phyloP scores from a whole-genome alignment of 2,329 filamentous ascomycete species.

The Fusarium lyarnte region DNA sequence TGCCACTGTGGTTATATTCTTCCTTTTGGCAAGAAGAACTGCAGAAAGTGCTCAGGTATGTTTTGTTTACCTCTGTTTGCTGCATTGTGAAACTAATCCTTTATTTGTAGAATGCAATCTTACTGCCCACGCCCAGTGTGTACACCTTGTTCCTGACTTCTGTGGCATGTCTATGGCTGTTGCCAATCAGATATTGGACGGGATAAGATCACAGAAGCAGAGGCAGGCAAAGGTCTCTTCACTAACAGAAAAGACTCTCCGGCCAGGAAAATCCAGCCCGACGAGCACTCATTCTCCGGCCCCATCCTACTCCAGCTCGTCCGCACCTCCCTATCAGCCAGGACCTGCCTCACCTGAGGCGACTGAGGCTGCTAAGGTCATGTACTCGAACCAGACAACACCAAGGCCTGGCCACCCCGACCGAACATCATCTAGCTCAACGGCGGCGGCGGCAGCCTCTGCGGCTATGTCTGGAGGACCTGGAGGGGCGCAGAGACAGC shows the following conservation, averaged over 20 bases:
- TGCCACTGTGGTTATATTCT: conserved; percentile 98
- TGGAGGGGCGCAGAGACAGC: conserved; percentile 47
- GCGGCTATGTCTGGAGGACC: conserved; percentile 65
- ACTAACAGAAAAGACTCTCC: conserved; percentile 74
- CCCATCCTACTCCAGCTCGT: conserved; percentile 49
- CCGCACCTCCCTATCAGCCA: conserved; percentile 34
- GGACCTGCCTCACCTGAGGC: conserved; percentile 56
- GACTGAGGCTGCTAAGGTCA: conserved; percentile 70
- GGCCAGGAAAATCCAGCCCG: conserved; percentile 60
- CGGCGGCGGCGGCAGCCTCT: conserved; percentile 66
- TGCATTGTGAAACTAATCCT: conserved; percentile 42
- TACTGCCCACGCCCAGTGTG: conserved; percentile 90
- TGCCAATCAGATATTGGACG: conserved; percentile 91
- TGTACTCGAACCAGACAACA: conserved; percentile 66
- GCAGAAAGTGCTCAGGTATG: conserved; percentile 87
- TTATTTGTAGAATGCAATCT: conserved; percentile 79
- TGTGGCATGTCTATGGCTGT: conserved; percentile 99
- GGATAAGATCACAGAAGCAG: conserved; percentile 82
- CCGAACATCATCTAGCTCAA: conserved; percentile 62
- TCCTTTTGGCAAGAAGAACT: conserved; percentile 94
- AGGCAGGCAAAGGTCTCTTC: conserved; percentile 65
- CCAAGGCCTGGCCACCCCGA: conserved; percentile 62
- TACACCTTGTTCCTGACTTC: conserved; percentile 96
- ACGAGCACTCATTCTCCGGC: conserved; percentile 49
- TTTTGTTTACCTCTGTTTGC: background rate